Percentiles rank a stretch among this genome's conserved stretches.
phyloP scores from a whole-genome alignment of 257 asterid genomes.

The Gentiana straminea region DNA sequence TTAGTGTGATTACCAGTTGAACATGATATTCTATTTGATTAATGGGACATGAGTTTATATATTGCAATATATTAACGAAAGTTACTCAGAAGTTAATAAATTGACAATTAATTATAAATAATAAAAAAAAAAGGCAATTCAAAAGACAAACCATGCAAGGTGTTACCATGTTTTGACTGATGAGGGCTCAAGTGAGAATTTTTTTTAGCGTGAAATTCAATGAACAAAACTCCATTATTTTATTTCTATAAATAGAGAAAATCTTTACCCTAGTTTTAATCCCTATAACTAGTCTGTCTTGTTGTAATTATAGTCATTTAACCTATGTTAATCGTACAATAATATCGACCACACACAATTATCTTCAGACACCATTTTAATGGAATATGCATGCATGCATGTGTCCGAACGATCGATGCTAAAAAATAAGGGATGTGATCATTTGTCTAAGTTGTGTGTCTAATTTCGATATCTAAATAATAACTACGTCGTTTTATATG shows the following conservation, averaged over 20 bases:
- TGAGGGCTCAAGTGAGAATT: not conserved
- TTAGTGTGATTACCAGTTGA: too few species aligned
- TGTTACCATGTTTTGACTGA: not conserved
- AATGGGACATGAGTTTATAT: too few species aligned
- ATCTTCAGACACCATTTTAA: too few species aligned
- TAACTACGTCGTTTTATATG: too few species aligned
- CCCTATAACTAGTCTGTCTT: not conserved
- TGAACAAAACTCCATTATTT: constrained; percentile 1
- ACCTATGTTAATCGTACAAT: not conserved
- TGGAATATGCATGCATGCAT: not conserved
- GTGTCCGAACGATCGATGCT: not conserved
- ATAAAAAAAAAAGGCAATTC: not conserved
- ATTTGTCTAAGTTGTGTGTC: too few species aligned
- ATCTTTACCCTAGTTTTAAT: not conserved
- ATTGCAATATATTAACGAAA: not conserved
- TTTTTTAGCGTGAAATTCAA: not conserved
- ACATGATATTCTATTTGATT: too few species aligned
- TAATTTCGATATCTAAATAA: too few species aligned
- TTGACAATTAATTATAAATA: not conserved
- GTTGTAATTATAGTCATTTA: not conserved
- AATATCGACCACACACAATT: not conserved
- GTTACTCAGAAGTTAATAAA: not conserved
- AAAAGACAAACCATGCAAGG: not conserved
- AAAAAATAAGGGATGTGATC: too few species aligned
- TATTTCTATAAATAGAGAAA: not conserved